These are phyloP conservation scores for Fusarium succisae DNA, from an alignment of 2,329 filamentous ascomycete species.

Conservation along the genomic window DNA sequence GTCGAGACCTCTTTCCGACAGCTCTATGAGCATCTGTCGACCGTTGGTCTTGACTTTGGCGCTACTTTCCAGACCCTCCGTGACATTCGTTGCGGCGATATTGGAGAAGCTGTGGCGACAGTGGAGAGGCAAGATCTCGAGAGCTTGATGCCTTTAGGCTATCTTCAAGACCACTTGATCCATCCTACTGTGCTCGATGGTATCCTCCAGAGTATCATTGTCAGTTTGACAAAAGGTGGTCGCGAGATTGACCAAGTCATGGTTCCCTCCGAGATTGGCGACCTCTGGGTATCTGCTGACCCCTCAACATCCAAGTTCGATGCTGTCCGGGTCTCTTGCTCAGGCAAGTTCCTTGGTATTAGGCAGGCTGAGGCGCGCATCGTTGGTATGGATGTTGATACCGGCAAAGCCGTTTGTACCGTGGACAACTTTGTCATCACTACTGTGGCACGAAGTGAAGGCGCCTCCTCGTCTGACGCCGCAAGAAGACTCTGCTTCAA, in stretches of 20 bases:
- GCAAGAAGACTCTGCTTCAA: constrained; percentile 3
- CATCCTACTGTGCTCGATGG: not conserved
- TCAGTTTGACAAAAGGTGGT: not conserved
- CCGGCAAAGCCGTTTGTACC: not conserved
- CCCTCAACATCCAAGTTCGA: not conserved
- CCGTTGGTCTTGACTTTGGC: constrained; percentile 4
- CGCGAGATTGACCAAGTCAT: constrained; percentile 3
- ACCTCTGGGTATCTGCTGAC: constrained; percentile 1
- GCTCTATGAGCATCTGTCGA: constrained; percentile 1
- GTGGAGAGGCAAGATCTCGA: not conserved
- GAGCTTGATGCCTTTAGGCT: not conserved
- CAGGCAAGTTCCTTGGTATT: not conserved
- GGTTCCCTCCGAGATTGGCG: not conserved
- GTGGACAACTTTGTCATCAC: not conserved
- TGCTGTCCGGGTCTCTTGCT: not conserved
- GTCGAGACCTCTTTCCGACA: not conserved
- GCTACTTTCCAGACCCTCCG: not conserved
- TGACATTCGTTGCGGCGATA: not conserved
- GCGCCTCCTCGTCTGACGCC: not conserved
- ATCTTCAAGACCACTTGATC: not conserved
- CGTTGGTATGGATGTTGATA: not conserved
- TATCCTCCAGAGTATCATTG: constrained; percentile 3
- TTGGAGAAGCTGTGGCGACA: not conserved
- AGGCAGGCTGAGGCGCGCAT: not conserved
- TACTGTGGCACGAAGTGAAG: not conserved